Conservation (phyloP, 805 yeast species). For the Spathaspora boniae region DNA sequence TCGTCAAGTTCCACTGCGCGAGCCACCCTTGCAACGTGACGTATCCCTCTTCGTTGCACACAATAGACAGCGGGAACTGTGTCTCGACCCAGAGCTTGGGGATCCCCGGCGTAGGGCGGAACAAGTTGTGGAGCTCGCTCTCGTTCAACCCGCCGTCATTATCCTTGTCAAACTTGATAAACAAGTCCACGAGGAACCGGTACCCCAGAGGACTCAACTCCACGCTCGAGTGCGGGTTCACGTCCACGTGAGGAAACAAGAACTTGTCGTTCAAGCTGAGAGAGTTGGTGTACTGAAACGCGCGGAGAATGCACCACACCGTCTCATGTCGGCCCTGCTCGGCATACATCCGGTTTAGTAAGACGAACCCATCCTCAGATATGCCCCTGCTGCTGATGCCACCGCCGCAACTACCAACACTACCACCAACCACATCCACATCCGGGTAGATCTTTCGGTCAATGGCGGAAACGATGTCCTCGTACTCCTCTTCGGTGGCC, state of each 20-base stretch:
- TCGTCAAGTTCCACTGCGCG: conserved; percentile 98
- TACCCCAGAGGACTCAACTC: conserved; percentile 93
- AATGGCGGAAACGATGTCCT: conserved; percentile 32
- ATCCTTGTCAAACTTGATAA: conserved; percentile 84
- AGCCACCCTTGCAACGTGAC: conserved; percentile 97
- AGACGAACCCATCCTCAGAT: conserved; percentile 69
- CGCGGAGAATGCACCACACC: conserved; percentile 88
- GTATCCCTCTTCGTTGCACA: conserved; percentile 83
- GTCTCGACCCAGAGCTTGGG: conserved; percentile 85
- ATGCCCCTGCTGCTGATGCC: conserved; percentile 51
- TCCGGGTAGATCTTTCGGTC: conserved; percentile 30
- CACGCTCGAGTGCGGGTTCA: conserved; percentile 71
- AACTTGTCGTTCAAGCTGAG: conserved; percentile 77
- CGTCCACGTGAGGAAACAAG: conserved; percentile 75
- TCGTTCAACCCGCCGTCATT: conserved; percentile 94
- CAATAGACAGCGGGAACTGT: conserved; percentile 83
- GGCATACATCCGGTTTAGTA: conserved; percentile 76
- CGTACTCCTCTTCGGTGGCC: conserved; percentile 30
- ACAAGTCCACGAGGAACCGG: conserved; percentile 85
- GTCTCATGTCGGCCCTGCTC: conserved; percentile 95
- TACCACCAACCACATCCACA: too few relatives aligned
- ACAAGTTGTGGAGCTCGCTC: conserved; percentile 62
- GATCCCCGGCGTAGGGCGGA: conserved; percentile 89
- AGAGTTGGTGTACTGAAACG: conserved; percentile 90
- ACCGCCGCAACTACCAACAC: too few relatives aligned